These are phyloP conservation scores for Tylopilus orsonianus DNA, from an alignment of 1,284 basidiomycete species.

Conservation along the genomic window DNA sequence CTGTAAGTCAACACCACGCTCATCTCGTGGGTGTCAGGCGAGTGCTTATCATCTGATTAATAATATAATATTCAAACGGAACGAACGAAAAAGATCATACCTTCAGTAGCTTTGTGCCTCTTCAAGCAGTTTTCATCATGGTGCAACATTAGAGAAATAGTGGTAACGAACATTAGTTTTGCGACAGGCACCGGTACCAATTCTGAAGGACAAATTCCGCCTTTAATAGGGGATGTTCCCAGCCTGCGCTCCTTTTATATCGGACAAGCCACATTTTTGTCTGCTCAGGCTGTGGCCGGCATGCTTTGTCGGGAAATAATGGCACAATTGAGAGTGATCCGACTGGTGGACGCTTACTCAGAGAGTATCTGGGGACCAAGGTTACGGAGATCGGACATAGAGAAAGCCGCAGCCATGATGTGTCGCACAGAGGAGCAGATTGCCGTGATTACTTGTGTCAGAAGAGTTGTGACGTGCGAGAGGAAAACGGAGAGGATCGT, in stretches of 20 bases:
- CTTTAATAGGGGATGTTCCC: conserved; percentile 39
- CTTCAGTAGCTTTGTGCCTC: conserved; percentile 41
- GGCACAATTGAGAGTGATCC: conserved; percentile 37
- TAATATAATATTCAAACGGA: background rate
- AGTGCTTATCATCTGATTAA: background rate
- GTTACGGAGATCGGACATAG: conserved; percentile 42
- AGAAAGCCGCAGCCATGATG: conserved; percentile 26
- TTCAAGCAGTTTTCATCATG: conserved; percentile 46
- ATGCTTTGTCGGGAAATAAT: conserved; percentile 36
- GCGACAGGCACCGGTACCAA: conserved; percentile 3
- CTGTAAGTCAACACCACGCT: conserved; percentile 38
- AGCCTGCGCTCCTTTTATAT: conserved; percentile 44
- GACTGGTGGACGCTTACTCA: conserved; percentile 52
- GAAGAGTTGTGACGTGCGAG: conserved; percentile 46
- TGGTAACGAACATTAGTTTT: conserved; percentile 47
- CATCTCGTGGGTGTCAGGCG: background rate
- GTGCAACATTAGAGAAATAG: conserved; percentile 45
- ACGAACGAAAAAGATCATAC: conserved; percentile 43
- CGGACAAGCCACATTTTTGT: conserved; percentile 49
- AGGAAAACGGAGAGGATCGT: conserved; percentile 52
- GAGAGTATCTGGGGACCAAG: conserved; percentile 58
- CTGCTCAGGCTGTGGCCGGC: conserved; percentile 39
- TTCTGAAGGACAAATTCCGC: conserved; percentile 8
- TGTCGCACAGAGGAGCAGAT: conserved; percentile 10
- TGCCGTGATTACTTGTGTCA: conserved; percentile 35